Base-by-base conservation (phyloP, 192 early-diverging fungal genomes). In the Gorgonomyces haynaldii region DNA sequence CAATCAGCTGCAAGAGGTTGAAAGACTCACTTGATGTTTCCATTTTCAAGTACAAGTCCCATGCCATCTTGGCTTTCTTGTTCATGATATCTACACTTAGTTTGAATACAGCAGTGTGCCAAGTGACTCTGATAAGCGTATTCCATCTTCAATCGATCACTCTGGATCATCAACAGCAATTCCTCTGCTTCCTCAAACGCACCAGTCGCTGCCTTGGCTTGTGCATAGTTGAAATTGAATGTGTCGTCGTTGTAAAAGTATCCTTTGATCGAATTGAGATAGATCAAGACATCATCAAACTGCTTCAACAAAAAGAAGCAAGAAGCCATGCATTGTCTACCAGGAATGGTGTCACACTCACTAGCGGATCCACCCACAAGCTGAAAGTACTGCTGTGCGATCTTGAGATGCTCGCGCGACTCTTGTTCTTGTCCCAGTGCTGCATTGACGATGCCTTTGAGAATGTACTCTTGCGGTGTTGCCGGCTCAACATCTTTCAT, bases 221-320 rank as follows among this genome's bases (percentile, higher is more conserved):
- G 71, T 9, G 57, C 76, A 50, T 72, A 78, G 53, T 79, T 79
- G 57, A 58, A 77, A 43, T 79, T 79, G 58, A 79, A 79, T 7
- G 71, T 72, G 54, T 79, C 76, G 53, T 79, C 76, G 47, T 79
- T 79, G 60, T 78, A 79, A 53, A 79, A 79, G 48, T 79, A 79
- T 2, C 69, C 74, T 61, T 78, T 78, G 52, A 78, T 76, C 3
- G 69, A 73, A 48, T 76, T 78, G 34, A 78, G 52, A 40, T 78
- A 78, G 22, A 75, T 76, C 51, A 78, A 39, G 2, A 78, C 76
- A 55, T 78, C 76, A 23, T 78, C 76, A 61, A 78, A 78, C 48
- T 78, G 76, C 50, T 72, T 70, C 27, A 78, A 42, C 27, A 78
- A 44, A 49, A 78, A 78, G 42, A 78, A 78, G 53, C 76, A 78